A percentile compares a stretch with the other conserved stretches of the same genome.
These are phyloP conservation scores for Vigna mungo DNA, from an alignment of 306 rosid genomes.

Conservation along the genomic window DNA sequence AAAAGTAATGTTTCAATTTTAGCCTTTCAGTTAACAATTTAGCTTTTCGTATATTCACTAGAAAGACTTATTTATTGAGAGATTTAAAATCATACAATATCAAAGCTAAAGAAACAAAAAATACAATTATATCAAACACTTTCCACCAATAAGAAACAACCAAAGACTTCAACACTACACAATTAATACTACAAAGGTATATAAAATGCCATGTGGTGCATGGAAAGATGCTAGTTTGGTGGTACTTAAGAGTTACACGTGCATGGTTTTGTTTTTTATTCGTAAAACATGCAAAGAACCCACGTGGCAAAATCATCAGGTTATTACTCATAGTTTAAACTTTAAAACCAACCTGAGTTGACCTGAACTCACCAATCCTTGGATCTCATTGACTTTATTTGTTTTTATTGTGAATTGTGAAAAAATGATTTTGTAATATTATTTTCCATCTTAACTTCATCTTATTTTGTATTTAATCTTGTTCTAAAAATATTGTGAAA, in stretches of 20 bases:
- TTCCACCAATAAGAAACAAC: not conserved
- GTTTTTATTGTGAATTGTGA: too few species aligned
- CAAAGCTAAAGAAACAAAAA: not conserved
- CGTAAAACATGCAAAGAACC: constrained; percentile 13
- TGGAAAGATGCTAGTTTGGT: constrained; percentile 17
- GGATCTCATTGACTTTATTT: constrained; percentile 34
- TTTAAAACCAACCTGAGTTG: constrained; percentile 20
- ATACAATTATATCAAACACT: not conserved
- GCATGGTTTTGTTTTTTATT: constrained; percentile 20
- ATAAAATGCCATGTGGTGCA: constrained; percentile 7
- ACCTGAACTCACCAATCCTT: constrained; percentile 10
- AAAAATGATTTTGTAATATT: not conserved
- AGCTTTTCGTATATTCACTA: not conserved
- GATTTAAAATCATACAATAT: not conserved
- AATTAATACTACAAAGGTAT: not conserved
- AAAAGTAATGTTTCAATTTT: constrained; percentile 17
- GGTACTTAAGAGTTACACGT: constrained; percentile 26
- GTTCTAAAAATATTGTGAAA: not conserved
- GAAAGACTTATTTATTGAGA: not conserved
- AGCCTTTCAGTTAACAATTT: constrained; percentile 10
- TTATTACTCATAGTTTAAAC: constrained; percentile 3
- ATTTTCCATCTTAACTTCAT: not conserved
- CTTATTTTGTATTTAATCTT: not conserved
- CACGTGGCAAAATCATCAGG: constrained; percentile 33
- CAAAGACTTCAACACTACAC: not conserved